Base-by-base conservation (phyloP, 2,329 filamentous ascomycete genomes). In the Calonectria naviculata region DNA sequence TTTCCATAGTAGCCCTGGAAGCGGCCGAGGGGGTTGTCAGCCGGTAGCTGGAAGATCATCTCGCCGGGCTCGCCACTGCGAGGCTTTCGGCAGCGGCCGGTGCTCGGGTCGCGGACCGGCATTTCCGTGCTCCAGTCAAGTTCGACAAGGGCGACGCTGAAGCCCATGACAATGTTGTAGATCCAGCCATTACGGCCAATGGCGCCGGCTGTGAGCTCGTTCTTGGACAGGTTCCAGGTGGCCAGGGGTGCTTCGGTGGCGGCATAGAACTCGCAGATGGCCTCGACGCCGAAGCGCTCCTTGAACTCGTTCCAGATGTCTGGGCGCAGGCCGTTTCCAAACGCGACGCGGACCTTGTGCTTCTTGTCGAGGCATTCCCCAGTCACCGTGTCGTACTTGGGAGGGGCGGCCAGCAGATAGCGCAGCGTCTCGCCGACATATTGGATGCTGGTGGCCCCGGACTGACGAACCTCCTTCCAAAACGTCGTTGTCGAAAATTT, bases 401-500 rank as follows among this genome's bases (percentile, higher is more conserved):
- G 86, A 2, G 93, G 89, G 0, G 91, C 90, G 0, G 93, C 88
- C 13, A 97, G 87, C 5, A 97, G 88, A 81, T 97, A 97, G 7
- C 95, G 92, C 74, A 94, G 93, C 0, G 94, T 96, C 82, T 97
- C 95, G 64, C 95, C 95, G 17, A 97, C 95, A 80, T 97, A 97
- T 80, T 97, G 94, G 72, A 97, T 92, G 5, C 92, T 87, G 1
- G 93, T 97, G 24, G 94, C 93, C 10, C 92, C 85, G 60, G 89
- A 89, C 52, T 89, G 88, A n/a, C 93, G 89, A 19, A 93, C 92
- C 66, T 96, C 93, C 19, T 89, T 85, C 93, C 94, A 97, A 83
- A 96, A 97, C 1, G 87, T 90, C 72, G 89, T 89, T 3, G 93
- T 93, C 3, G 93, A 95, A 84, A 97, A 97, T 77, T 93, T 94